Base-by-base conservation (phyloP, 2,329 filamentous ascomycete species). In the Trichoderma sp. region DNA sequence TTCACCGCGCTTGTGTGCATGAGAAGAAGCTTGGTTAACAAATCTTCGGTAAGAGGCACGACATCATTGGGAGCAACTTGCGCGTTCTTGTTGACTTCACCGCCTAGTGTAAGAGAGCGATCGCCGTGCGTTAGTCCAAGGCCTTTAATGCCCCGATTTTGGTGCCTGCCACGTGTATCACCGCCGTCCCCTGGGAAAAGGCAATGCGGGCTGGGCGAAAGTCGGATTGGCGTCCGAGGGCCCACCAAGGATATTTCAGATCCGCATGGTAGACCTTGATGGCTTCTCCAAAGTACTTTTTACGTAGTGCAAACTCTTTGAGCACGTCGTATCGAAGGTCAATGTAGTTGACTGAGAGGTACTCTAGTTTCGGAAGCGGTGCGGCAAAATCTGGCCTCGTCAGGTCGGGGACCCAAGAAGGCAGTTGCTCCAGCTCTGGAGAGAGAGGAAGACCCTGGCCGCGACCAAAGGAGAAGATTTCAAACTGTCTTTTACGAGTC, bases 11-110 rank as follows among this genome's bases (percentile, higher is more conserved):
- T 53, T 21, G 45, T 53, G n/a, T 53, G 45, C 18, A 53, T 53
- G 45, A 53, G 45, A 12, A 53, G 45, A 21, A 53, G 45, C n/a
- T 53, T 53, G 4, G 0, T 12, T 21, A 53, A 11, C n/a, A 21
- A 3, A 21, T 53, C 45, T 21, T 53, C 45, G 1, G 45, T 53
- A 1, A 53, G n/a, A 21, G n/a, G n/a, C 9, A 53, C n/a, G n/a
- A 12, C n/a, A 12, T 12, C n/a, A 6, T 53, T 0, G 8, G 1
- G 1, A 12, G 45, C 1, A 21, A 21, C 45, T 0, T 53, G n/a
- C n/a, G 9, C 9, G n/a, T 21, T 53, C 9, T 21, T 12, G 4
- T 53, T 21, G n/a, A 53, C 45, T 53, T 53, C 16, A 53, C 2
- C 2, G 18, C n/a, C 9, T 53, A 6, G 7, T 50, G 45, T 50